These are phyloP conservation scores for Flaveria robusta DNA, from an alignment of 129 eudicot genomes.

Conservation along the genomic window DNA sequence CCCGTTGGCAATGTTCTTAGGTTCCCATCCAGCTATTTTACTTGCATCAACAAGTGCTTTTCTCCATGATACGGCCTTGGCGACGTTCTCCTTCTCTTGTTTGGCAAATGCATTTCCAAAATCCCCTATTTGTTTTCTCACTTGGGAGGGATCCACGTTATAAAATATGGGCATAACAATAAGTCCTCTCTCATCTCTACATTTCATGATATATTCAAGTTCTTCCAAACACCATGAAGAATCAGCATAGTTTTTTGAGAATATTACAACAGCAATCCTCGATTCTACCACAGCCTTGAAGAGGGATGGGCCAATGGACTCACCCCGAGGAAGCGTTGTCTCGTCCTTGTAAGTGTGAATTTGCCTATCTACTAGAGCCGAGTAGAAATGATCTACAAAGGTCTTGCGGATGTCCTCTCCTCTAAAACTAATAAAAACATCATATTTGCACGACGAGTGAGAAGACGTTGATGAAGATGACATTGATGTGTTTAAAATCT, in stretches of 20 bases:
- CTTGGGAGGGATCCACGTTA: background rate
- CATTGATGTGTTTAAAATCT: background rate
- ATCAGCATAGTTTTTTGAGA: background rate
- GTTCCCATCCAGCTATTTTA: background rate
- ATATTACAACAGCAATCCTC: background rate
- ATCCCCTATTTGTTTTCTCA: background rate
- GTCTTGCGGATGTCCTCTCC: background rate
- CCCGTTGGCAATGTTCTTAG: background rate
- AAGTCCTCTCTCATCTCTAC: background rate
- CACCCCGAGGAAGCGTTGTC: background rate
- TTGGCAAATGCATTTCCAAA: background rate
- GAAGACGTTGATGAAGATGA: background rate
- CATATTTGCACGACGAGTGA: background rate
- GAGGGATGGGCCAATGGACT: background rate
- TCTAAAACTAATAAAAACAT: constrained; percentile 9
- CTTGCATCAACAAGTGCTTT: background rate
- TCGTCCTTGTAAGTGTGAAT: background rate
- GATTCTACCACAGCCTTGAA: background rate
- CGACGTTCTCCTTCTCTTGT: background rate
- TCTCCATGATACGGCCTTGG: background rate
- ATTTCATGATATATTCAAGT: background rate
- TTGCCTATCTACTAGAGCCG: background rate
- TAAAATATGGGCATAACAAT: background rate
- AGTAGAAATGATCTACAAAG: background rate
- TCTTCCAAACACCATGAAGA: constrained; percentile 8